Evolutionary conservation across 2,329 filamentous ascomycete species (phyloP), one percentile per base, ranked within the genome.

Genomic region (Curvularia spicifera): DNA sequence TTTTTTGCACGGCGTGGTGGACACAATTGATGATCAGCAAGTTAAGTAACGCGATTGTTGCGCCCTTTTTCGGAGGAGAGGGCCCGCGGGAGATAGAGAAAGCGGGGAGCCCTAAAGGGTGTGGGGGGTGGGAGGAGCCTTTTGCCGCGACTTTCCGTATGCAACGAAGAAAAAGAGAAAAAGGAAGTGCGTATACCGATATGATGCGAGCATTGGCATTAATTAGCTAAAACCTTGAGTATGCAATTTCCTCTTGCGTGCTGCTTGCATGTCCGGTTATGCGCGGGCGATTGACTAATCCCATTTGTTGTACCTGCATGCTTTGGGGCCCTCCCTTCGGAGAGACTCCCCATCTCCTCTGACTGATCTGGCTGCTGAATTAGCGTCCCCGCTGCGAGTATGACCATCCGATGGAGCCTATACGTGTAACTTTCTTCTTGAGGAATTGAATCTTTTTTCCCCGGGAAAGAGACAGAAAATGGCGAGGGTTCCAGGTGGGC

Each of bases 401-500:
- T 6, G 44, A 2, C 44, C 15, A 42, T 37, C 45, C 40, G 12
- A 24, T 26, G 31, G n/a, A 44, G 22, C 20, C 22, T 33, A 20
- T 18, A 31, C 44, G 40, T 31, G 20, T 45, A 24, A 31, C 22
- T 60, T 44, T 46, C 45, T 28, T 45, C 39, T 26, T 46, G 53
- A 39, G 37, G 37, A 2, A 48, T 26, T 45, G 56, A 39, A n/a
- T 18, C 9, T 12, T 42, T 28, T 31, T 31, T 31, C 10, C 10
- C 22, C 22, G 18, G 22, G 46, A 24, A 15, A 15, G 5, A 47
- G 31, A 45, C 13, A 31, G 53, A 69, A 57, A 50, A 75, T 75
- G 73, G 79, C 75, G 74, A 69, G 83, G 26, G 77, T 87, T 51
- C 82, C 85, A 47, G 83, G 87, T 51, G 80, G 87, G 47, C 81